Conservation (phyloP, 345 rosid genomes). For the Syzygium aromaticum region DNA sequence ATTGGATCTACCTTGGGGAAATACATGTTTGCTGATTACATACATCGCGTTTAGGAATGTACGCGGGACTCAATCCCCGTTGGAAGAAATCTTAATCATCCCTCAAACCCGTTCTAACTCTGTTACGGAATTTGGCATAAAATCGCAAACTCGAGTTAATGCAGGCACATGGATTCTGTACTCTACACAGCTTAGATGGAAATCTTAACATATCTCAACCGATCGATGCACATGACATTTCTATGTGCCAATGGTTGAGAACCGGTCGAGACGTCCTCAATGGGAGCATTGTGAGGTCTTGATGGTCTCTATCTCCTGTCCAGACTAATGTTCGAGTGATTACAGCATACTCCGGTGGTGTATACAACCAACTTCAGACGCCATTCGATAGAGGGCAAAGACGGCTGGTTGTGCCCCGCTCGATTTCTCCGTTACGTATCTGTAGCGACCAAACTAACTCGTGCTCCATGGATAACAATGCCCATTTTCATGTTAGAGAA, state of each 20-base stretch:
- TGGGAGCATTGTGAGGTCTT: neutral
- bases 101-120: neutral
- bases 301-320: neutral
- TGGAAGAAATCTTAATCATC: neutral
- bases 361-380: neutral
- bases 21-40: neutral
- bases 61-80: fast-evolving
- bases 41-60: neutral
- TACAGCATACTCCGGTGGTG: neutral
- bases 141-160: neutral
- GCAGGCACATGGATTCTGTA: neutral
- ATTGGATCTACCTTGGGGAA: neutral
- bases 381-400: neutral
- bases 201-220: neutral
- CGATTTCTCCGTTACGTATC: neutral
- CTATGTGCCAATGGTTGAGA: neutral
- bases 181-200: neutral
- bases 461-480: neutral
- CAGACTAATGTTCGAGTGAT: neutral
- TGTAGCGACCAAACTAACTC: neutral
- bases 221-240: neutral
- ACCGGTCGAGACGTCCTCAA: neutral
- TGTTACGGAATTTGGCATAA: too few species aligned
- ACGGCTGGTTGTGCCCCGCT: neutral
- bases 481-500: neutral